Conservation (phyloP, 2,329 filamentous ascomycete genomes). For the Phoma sp. region DNA sequence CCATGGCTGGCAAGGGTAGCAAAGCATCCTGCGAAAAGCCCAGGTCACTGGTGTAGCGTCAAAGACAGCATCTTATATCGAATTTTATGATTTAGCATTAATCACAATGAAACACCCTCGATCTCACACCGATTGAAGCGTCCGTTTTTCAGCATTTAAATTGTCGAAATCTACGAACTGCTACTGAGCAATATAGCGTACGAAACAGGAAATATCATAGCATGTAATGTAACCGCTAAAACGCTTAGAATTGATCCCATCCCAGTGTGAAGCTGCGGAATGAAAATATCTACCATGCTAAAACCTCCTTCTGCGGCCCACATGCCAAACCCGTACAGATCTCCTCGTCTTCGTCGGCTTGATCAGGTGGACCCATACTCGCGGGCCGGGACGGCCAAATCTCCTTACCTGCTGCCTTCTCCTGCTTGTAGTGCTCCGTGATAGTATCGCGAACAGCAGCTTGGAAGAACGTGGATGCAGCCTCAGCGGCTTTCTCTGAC, state of each 20-base stretch:
- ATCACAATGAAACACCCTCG: no score
- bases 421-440: slow-evolving; percentile 3
- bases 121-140: no score
- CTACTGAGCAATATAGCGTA: no score
- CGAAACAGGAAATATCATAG: no score
- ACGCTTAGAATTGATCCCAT: not conserved
- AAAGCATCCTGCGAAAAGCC: not conserved
- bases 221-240: not conserved
- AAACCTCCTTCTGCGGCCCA: not conserved
- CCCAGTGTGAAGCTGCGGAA: no score
- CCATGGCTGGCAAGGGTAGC: not conserved
- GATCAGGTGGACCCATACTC: not conserved
- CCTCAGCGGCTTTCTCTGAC: not conserved
- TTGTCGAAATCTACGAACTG: no score
- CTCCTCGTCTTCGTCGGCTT: slow-evolving; percentile 3
- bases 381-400: slow-evolving; percentile 4
- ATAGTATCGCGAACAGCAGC: not conserved
- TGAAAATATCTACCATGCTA: slow-evolving; percentile 4
- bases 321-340: slow-evolving; percentile 3
- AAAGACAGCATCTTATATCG: no score
- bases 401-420: slow-evolving; percentile 2
- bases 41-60: not conserved
- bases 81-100: no score
- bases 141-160: no score
- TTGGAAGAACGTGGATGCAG: not conserved